Percentiles rank a stretch among this genome's conserved stretches.
phyloP scores from a whole-genome alignment of 768 basidiomycete species.

The Sutorius australiensis region DNA sequence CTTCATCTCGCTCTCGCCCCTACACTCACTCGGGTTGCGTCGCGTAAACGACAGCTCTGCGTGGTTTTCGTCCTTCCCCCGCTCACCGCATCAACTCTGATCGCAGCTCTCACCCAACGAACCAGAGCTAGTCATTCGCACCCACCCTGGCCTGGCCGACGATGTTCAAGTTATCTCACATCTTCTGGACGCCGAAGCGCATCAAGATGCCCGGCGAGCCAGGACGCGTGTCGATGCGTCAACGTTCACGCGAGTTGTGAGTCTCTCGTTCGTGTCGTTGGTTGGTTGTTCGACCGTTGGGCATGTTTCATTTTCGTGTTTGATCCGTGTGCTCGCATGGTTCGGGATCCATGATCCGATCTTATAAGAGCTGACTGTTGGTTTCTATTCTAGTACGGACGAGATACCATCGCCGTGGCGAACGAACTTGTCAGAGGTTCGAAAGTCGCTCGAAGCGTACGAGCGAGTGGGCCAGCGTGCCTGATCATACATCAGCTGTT shows the following conservation, averaged over 20 bases:
- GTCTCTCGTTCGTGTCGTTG: neutral
- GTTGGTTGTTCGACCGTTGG: too few species aligned
- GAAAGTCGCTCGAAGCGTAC: slow-evolving; percentile 29
- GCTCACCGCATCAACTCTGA: neutral
- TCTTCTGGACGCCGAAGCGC: slow-evolving; percentile 50
- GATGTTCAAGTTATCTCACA: slow-evolving; percentile 47
- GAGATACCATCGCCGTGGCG: slow-evolving; percentile 31
- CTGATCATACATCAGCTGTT: slow-evolving; percentile 3
- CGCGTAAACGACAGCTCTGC: neutral
- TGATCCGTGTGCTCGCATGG: neutral
- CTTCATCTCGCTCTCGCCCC: neutral
- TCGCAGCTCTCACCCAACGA: too few species aligned
- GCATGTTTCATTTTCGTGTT: neutral
- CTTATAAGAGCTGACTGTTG: neutral
- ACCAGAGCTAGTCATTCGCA: neutral
- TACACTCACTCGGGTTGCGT: neutral
- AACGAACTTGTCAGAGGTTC: slow-evolving; percentile 27
- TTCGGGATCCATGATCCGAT: slow-evolving; percentile 1
- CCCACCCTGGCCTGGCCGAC: neutral
- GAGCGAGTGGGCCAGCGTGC: slow-evolving; percentile 14
- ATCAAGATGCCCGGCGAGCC: slow-evolving; percentile 49
- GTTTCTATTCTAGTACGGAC: slow-evolving; percentile 11
- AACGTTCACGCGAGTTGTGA: slow-evolving; percentile 25
- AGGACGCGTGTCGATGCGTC: slow-evolving; percentile 19
- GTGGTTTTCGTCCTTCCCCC: neutral